Percentiles rank a stretch among this genome's conserved stretches.
Evolutionary conservation across 148 eudicot species (phyloP).

Genomic region (Rhododendron molle): DNA sequence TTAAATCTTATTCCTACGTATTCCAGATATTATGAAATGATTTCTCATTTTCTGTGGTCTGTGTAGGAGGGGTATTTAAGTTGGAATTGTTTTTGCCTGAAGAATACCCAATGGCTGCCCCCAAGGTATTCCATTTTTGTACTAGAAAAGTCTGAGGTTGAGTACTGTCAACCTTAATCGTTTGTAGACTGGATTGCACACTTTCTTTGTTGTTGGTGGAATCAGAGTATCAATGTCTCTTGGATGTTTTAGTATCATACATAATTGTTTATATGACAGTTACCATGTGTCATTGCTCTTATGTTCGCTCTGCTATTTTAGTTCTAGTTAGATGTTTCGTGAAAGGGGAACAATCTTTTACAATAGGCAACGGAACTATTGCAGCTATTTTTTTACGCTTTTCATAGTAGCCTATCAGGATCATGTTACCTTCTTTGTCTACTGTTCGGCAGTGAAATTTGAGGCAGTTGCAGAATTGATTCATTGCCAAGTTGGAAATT

Average conservation of each 20-base stretch:
- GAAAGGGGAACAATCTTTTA: neutral
- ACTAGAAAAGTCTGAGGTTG: neutral
- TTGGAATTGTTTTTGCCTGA: conserved; percentile 94
- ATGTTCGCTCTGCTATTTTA: neutral
- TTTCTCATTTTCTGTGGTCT: conserved; percentile 9
- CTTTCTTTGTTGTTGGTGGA: neutral
- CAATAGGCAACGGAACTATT: neutral
- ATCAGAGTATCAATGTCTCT: neutral
- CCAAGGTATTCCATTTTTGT: conserved; percentile 51
- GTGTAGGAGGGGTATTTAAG: conserved; percentile 94
- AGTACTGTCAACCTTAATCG: neutral
- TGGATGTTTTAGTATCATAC: conserved; percentile 2
- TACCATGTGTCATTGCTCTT: neutral
- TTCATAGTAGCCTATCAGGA: neutral
- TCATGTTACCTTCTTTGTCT: neutral
- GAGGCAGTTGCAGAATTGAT: neutral
- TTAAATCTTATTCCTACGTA: neutral
- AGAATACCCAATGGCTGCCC: conserved; percentile 99
- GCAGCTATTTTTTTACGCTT: neutral
- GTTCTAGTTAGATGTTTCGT: neutral
- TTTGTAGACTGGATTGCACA: neutral
- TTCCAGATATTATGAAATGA: neutral
- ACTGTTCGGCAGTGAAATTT: neutral
- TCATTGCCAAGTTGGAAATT: neutral
- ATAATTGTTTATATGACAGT: neutral